Evolutionary conservation across 2,329 filamentous ascomycete species (phyloP).

Genomic region (Zymoseptoria pseudotritici): DNA sequence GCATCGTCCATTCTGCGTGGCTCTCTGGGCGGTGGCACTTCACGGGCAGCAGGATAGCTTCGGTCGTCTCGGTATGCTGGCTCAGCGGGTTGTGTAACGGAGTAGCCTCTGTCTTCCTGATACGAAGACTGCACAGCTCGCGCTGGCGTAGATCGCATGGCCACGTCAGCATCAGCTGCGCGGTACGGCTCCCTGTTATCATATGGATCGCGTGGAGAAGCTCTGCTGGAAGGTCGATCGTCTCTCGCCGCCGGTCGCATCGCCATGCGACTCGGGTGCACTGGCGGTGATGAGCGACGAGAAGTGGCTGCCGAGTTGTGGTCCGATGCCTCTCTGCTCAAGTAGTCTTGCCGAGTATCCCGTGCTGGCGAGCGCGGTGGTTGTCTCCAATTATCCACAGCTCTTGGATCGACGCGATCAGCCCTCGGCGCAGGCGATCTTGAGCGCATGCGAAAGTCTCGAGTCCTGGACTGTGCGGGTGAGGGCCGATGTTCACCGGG

Average conservation of each 20-base stretch:
- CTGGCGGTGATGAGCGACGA: conserved; percentile 53
- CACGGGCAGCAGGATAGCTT: conserved; percentile 12
- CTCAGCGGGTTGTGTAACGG: conserved; percentile 15
- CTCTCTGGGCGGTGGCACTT: conserved; percentile 14
- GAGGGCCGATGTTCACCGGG: conserved; percentile 31
- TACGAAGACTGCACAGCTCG: conserved; percentile 10
- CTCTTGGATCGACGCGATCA: conserved; percentile 41
- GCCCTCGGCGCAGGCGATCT: conserved; percentile 48
- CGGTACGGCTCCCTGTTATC: conserved; percentile 25
- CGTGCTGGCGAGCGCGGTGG: conserved; percentile 43
- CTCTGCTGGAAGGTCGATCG: conserved; percentile 21
- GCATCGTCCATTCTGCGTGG: not conserved
- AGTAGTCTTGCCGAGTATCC: conserved; percentile 23
- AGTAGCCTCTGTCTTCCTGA: conserved; percentile 24
- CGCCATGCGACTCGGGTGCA: conserved; percentile 48
- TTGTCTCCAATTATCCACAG: conserved; percentile 46
- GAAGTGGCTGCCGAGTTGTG: conserved; percentile 51
- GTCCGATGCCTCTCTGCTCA: conserved; percentile 44
- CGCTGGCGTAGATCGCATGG: conserved; percentile 6
- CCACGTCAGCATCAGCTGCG: conserved; percentile 16
- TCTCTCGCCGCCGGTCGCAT: conserved; percentile 27
- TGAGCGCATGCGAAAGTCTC: conserved; percentile 43
- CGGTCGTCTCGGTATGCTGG: conserved; percentile 22
- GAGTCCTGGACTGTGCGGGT: conserved; percentile 24
- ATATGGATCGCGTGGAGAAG: conserved; percentile 21